A percentile compares a stretch with the other conserved stretches of the same genome.
Conservation (phyloP, 805 yeast genomes). For the Saccharomycopsis javanensis region DNA sequence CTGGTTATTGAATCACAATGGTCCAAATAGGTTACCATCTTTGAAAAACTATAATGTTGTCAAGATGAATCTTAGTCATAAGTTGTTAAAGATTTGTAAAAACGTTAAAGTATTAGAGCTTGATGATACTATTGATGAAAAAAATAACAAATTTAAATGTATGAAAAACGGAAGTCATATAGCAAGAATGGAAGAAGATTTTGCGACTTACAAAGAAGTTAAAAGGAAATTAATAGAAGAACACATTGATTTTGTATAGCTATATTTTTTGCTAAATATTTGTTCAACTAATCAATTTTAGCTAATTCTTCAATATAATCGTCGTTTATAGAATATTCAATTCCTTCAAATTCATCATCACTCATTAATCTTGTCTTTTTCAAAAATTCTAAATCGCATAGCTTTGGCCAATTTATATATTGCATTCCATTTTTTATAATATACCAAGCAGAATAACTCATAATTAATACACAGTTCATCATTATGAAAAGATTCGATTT, state of each 20-base stretch:
- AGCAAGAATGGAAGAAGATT: neutral
- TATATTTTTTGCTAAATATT: neutral
- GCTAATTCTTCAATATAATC: constrained; percentile 8
- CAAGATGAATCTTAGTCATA: neutral
- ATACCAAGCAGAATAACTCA: constrained; percentile 30
- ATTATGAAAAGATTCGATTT: constrained; percentile 10
- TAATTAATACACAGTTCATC: constrained; percentile 8
- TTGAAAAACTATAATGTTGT: neutral
- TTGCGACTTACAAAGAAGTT: neutral
- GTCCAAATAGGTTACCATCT: neutral
- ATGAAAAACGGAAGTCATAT: neutral
- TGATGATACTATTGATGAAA: neutral
- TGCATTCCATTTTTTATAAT: constrained; percentile 62
- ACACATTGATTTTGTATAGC: neutral
- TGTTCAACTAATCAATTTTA: constrained; percentile 4
- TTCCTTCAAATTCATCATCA: constrained; percentile 16
- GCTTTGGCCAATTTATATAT: constrained; percentile 91
- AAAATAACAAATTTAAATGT: neutral
- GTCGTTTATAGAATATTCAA: constrained; percentile 16
- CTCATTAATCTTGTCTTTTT: constrained; percentile 13
- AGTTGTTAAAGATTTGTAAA: neutral
- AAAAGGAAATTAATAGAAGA: neutral
- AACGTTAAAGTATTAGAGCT: neutral
- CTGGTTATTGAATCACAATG: neutral
- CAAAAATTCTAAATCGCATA: constrained; percentile 52